Conservation (phyloP, 345 rosid genomes). For the Melaleuca alternifolia region DNA sequence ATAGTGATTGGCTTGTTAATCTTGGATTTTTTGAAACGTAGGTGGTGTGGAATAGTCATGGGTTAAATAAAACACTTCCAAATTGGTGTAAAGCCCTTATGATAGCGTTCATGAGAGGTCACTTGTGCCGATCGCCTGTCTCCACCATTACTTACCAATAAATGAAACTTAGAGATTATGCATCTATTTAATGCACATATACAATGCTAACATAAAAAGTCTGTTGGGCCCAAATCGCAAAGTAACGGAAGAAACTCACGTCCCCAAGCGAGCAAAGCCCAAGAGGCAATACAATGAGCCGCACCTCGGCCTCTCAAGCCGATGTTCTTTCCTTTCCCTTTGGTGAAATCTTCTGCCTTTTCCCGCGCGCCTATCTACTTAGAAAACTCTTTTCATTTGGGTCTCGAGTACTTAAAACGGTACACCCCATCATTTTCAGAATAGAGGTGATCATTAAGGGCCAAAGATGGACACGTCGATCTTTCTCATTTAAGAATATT, state of each 20-base stretch:
- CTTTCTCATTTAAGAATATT: neutral
- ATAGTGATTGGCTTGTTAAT: neutral
- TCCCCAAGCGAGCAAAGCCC: neutral
- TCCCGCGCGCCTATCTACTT: neutral
- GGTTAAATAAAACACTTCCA: neutral
- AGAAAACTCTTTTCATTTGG: accelerated
- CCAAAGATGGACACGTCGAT: neutral
- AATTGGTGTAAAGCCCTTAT: neutral
- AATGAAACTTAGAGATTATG: neutral
- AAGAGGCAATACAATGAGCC: neutral
- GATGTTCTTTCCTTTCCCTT: neutral
- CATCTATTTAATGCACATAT: neutral
- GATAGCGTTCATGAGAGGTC: neutral
- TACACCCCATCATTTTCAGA: neutral
- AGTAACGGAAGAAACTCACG: neutral
- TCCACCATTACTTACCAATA: neutral
- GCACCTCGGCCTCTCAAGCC: neutral
- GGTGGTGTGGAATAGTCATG: neutral
- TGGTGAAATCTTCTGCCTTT: neutral
- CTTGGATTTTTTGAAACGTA: neutral
- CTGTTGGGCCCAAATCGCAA: neutral
- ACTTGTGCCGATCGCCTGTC: neutral
- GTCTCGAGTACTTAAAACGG: neutral
- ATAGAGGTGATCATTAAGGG: neutral
- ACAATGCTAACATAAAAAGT: neutral